phyloP scores from a whole-genome alignment of 73 alveolate genomes.

The Paramecium bursaria region DNA sequence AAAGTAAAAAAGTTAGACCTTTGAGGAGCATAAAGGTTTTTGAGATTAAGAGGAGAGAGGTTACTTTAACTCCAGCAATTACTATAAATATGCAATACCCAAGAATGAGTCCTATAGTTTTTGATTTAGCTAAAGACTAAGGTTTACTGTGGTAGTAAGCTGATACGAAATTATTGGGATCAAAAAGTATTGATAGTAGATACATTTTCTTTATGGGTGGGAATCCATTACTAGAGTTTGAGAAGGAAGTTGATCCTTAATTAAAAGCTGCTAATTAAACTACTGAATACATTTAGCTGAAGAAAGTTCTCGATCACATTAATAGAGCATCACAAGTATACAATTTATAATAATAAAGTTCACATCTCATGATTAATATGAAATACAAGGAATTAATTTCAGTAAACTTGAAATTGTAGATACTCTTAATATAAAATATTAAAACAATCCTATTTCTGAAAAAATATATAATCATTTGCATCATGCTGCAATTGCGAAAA shows the following conservation, averaged over 20 bases:
- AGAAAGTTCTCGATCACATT: constrained; percentile 34
- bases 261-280: constrained; percentile 45
- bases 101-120: constrained; percentile 45
- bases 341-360: neutral
- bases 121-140: constrained; percentile 20
- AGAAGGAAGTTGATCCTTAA: constrained; percentile 26
- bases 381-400: constrained; percentile 19
- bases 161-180: constrained; percentile 6
- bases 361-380: constrained; percentile 11
- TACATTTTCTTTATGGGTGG: constrained; percentile 52
- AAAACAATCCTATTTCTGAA: neutral
- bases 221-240: constrained; percentile 40
- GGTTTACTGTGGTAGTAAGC: constrained; percentile 18
- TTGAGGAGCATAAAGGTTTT: constrained; percentile 25
- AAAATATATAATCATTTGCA: constrained; percentile 33
- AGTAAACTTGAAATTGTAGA: constrained; percentile 13
- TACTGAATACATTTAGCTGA: constrained; percentile 24
- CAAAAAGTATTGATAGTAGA: constrained; percentile 7
- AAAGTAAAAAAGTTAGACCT: constrained; percentile 37
- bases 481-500: constrained; percentile 44
- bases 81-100: constrained; percentile 36
- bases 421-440: constrained; percentile 28
- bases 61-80: constrained; percentile 28
- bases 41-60: constrained; percentile 53
- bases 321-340: constrained; percentile 31